A percentile compares a stretch with the other conserved stretches of the same genome.
Conservation (phyloP, 2,329 filamentous ascomycete genomes). For the Hymenoscyphus scutula region DNA sequence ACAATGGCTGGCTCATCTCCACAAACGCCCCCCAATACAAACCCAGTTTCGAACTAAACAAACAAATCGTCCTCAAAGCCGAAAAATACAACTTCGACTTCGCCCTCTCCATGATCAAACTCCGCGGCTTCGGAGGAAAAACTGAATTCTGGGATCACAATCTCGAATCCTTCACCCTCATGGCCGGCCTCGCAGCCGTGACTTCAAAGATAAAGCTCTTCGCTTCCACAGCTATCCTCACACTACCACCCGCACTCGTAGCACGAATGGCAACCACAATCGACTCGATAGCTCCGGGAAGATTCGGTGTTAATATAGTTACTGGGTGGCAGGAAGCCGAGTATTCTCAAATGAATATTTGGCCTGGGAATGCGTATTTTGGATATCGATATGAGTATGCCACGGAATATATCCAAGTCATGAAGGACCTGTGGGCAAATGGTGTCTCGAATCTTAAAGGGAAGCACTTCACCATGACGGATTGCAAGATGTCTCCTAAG, state of each 20-base stretch:
- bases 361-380: constrained; percentile 36
- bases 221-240: constrained; percentile 36
- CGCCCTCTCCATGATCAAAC: constrained; percentile 37
- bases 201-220: constrained; percentile 38
- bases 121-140: constrained; percentile 36
- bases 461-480: constrained; percentile 37
- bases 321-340: constrained; percentile 38
- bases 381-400: constrained; percentile 39
- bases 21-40: constrained; percentile 36
- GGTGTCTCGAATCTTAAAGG: constrained; percentile 38
- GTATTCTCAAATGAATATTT: constrained; percentile 38
- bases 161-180: constrained; percentile 38
- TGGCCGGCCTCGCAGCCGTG: constrained; percentile 37
- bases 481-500: constrained; percentile 36
- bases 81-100: constrained; percentile 36
- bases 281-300: constrained; percentile 36
- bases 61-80: constrained; percentile 34
- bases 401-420: constrained; percentile 37
- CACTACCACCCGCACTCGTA: constrained; percentile 34
- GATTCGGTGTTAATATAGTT: constrained; percentile 38
- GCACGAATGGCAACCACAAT: constrained; percentile 37
- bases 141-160: constrained; percentile 39
- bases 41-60: constrained; percentile 37
- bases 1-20: constrained; percentile 39
- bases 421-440: constrained; percentile 37